Evolutionary conservation across 768 basidiomycete species (phyloP).

Genomic region (Auricularia heimuer): DNA sequence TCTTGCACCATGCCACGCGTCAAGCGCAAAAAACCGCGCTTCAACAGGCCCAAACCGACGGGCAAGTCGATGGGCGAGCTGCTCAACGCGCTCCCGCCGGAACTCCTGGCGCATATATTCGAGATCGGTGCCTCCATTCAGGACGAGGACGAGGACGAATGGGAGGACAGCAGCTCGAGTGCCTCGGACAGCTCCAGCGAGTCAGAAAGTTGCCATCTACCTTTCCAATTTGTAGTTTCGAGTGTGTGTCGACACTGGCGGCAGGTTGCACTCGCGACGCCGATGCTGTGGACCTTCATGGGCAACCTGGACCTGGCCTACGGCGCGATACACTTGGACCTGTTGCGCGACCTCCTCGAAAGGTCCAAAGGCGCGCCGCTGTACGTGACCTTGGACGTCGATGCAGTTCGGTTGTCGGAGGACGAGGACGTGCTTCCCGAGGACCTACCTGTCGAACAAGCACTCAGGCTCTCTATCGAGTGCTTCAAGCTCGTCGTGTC

Average conservation of each 20-base stretch:
- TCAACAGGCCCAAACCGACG: too few relatives aligned
- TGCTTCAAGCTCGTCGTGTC: background rate
- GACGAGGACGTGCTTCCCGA: slow-evolving; percentile 21
- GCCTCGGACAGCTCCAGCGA: background rate
- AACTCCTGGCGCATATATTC: slow-evolving; percentile 49
- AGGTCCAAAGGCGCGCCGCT: slow-evolving; percentile 48
- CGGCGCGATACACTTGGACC: slow-evolving; percentile 33
- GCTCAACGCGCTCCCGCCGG: slow-evolving; percentile 44
- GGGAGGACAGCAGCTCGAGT: background rate
- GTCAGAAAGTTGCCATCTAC: background rate
- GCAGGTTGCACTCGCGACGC: slow-evolving; percentile 14
- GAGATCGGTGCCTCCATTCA: slow-evolving; percentile 27
- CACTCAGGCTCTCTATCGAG: slow-evolving; percentile 9
- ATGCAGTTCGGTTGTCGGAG: slow-evolving; percentile 26
- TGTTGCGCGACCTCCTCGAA: slow-evolving; percentile 35
- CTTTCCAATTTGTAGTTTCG: slow-evolving; percentile 19
- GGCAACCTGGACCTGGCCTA: slow-evolving; percentile 13
- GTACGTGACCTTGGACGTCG: slow-evolving; percentile 34
- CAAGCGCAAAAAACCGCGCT: too few relatives aligned
- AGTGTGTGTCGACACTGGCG: slow-evolving; percentile 18
- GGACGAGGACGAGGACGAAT: slow-evolving; percentile 4
- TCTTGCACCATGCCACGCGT: too few relatives aligned
- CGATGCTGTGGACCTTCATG: slow-evolving; percentile 21
- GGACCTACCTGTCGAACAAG: slow-evolving; percentile 14
- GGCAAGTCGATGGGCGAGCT: background rate